A percentile compares a stretch with the other conserved stretches of the same genome.
Conservation (phyloP, 164 flowering plant genomes). For the Macadamia integrifolia region DNA sequence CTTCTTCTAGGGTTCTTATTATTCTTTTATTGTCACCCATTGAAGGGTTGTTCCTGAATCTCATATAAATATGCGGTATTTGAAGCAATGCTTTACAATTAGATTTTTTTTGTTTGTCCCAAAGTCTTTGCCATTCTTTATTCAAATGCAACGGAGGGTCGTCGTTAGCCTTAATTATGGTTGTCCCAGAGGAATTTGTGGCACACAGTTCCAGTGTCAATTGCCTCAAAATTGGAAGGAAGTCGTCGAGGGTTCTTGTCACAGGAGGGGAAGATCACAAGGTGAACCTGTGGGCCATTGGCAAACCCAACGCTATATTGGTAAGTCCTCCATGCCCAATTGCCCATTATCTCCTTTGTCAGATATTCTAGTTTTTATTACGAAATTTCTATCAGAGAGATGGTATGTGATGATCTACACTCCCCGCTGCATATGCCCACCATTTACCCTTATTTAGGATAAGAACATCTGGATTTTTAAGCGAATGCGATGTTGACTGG, state of each 20-base stretch:
- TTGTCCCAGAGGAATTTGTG: conserved; percentile 81
- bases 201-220: conserved; percentile 90
- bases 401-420: not conserved
- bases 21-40: not conserved
- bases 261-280: conserved; percentile 99
- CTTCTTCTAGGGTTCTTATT: conserved; percentile 5
- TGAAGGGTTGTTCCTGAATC: not conserved
- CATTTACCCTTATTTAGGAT: not conserved
- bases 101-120: not conserved
- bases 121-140: not conserved
- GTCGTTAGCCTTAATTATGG: conserved; percentile 30
- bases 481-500: not conserved
- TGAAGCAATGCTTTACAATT: not conserved
- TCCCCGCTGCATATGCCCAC: not conserved
- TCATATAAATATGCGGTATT: not conserved
- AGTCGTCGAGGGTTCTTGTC: conserved; percentile 86
- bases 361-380: not conserved
- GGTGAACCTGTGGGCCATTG: conserved; percentile 97
- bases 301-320: conserved; percentile 89
- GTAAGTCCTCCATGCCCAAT: conserved; percentile 34
- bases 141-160: not conserved
- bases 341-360: not conserved
- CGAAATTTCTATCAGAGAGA: not conserved
- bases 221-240: conserved; percentile 91
- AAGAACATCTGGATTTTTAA: not conserved